Conservation (phyloP, 108 stramenopile species). For the Nitzschia sp. region DNA sequence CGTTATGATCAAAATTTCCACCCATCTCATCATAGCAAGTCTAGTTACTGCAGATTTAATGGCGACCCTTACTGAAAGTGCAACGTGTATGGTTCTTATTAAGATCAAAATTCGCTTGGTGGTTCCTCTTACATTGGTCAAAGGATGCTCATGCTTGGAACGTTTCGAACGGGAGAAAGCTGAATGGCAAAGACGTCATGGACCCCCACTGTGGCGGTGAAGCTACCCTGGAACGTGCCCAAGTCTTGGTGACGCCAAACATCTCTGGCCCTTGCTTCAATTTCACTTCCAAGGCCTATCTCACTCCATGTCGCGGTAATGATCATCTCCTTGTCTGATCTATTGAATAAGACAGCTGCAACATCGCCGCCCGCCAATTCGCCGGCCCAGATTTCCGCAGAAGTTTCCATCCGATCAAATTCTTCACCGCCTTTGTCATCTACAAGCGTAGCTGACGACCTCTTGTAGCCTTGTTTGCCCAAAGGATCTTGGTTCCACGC, state of each 20-base stretch:
- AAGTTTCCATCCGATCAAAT: background rate
- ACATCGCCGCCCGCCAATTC: conserved; percentile 21
- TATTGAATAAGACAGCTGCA: conserved; percentile 43
- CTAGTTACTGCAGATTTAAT: no score
- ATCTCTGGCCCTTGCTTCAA: conserved; percentile 7
- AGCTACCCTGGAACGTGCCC: conserved; percentile 13
- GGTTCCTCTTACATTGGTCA: no score
- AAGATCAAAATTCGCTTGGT: no score
- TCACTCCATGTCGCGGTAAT: conserved; percentile 29
- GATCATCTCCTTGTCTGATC: background rate
- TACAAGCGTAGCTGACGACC: background rate
- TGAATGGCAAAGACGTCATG: conserved; percentile 36
- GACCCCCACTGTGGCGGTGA: conserved; percentile 14
- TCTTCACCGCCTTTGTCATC: background rate
- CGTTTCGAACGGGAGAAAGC: conserved; percentile 12
- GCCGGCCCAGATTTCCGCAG: conserved; percentile 39
- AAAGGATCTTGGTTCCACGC: conserved; percentile 35
- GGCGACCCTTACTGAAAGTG: no score
- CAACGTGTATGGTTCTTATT: no score
- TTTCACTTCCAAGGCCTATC: conserved; percentile 16
- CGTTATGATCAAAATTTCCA: no score
- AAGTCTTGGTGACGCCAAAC: conserved; percentile 29
- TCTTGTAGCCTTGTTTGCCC: conserved; percentile 30
- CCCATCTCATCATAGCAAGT: no score
- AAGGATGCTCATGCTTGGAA: no score